These are phyloP conservation scores for Erysimum cheiranthoides DNA, from an alignment of 345 rosid species.

Conservation along the genomic window DNA sequence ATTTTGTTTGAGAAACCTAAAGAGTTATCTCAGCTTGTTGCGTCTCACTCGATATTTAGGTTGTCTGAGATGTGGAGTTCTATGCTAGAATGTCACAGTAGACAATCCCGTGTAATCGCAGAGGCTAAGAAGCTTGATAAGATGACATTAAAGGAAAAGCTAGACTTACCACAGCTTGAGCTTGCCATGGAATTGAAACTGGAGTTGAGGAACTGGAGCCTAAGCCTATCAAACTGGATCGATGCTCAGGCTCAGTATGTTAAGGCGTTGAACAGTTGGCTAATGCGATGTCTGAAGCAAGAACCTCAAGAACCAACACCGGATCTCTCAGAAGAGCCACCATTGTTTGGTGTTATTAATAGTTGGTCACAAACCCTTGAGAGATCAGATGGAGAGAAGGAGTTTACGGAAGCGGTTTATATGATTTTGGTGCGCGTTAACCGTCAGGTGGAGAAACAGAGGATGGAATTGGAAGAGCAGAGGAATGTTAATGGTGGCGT, in stretches of 20 bases:
- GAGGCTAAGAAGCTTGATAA: constrained; percentile 55
- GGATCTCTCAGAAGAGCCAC: constrained; percentile 60
- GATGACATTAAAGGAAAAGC: constrained; percentile 43
- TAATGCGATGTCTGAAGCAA: constrained; percentile 54
- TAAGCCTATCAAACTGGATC: constrained; percentile 61
- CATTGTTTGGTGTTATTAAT: constrained; percentile 50
- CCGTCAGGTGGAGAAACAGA: constrained; percentile 46
- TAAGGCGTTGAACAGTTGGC: constrained; percentile 72
- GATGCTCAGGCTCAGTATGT: constrained; percentile 59
- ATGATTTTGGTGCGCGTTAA: constrained; percentile 39
- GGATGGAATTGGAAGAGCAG: constrained; percentile 32
- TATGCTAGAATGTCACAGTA: constrained; percentile 67
- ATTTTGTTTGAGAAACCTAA: constrained; percentile 14
- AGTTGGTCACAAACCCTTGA: constrained; percentile 61
- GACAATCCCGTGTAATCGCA: constrained; percentile 48
- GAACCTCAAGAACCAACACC: constrained; percentile 57
- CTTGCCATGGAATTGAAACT: constrained; percentile 60
- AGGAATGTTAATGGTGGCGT: constrained; percentile 26
- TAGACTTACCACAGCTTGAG: constrained; percentile 54
- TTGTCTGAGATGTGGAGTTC: constrained; percentile 66
- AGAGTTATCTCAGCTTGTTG: background rate
- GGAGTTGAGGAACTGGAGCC: constrained; percentile 60
- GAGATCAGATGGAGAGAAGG: constrained; percentile 46
- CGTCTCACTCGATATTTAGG: constrained; percentile 45
- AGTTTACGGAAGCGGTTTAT: constrained; percentile 50